Evolutionary conservation across 2,329 filamentous ascomycete species (phyloP).

Genomic region (Fusarium sublunatum): DNA sequence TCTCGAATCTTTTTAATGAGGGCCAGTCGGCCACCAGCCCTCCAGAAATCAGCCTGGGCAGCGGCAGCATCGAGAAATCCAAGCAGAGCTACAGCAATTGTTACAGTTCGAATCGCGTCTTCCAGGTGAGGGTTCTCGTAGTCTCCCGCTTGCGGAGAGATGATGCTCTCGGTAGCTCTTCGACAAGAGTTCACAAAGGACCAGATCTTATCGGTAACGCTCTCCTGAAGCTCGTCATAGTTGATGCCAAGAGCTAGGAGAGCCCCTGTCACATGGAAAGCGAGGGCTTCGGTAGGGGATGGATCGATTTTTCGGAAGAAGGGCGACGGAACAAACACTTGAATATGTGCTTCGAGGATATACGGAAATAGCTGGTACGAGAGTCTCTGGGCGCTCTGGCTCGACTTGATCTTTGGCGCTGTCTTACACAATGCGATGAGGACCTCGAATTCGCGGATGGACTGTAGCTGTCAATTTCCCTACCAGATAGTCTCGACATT

Average conservation of each 20-base stretch:
- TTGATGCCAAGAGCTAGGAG: constrained; percentile 83
- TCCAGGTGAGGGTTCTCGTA: constrained; percentile 70
- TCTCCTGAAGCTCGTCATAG: constrained; percentile 74
- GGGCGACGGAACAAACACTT: constrained; percentile 81
- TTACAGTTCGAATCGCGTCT: constrained; percentile 76
- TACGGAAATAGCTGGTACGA: constrained; percentile 85
- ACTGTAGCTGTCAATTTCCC: constrained; percentile 61
- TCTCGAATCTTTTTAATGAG: constrained; percentile 77
- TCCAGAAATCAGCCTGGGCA: constrained; percentile 84
- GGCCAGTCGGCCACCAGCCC: constrained; percentile 74
- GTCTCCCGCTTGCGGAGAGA: constrained; percentile 64
- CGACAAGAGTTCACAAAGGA: constrained; percentile 79
- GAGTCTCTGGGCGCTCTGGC: constrained; percentile 80
- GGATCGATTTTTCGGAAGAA: constrained; percentile 85
- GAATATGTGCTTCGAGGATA: constrained; percentile 83
- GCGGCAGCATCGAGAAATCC: constrained; percentile 90
- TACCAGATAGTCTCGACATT: not conserved
- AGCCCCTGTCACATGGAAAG: constrained; percentile 81
- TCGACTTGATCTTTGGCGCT: constrained; percentile 77
- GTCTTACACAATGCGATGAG: constrained; percentile 92
- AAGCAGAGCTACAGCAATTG: constrained; percentile 84
- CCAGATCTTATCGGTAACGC: constrained; percentile 74
- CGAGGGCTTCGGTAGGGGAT: constrained; percentile 87
- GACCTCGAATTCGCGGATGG: constrained; percentile 89
- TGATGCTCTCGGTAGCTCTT: constrained; percentile 66